A percentile compares a stretch with the other conserved stretches of the same genome.
Evolutionary conservation across 192 early-diverging fungal genomes (phyloP).

Genomic region (Coemansia sp.): DNA sequence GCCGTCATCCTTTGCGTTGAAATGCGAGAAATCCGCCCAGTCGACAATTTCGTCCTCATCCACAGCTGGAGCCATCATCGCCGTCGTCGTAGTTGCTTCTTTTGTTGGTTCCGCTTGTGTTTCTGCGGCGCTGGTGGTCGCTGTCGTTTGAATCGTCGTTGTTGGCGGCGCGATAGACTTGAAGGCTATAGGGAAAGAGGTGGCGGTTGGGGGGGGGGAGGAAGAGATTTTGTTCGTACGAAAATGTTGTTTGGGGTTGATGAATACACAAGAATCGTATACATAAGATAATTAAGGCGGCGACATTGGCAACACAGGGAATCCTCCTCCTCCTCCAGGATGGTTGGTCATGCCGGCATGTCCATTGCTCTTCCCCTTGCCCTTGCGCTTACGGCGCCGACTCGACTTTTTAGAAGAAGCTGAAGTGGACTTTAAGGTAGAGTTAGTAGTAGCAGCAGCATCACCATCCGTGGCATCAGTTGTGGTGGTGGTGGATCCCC

Average conservation of each 20-base stretch:
- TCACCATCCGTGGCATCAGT: neutral
- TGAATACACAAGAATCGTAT: neutral
- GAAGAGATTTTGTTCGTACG: neutral
- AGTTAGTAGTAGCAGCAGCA: constrained; percentile 6
- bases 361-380: neutral
- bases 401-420: constrained; percentile 2
- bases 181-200: constrained; percentile 5
- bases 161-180: neutral
- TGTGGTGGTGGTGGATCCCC: neutral
- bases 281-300: constrained; percentile 9
- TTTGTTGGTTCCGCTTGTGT: neutral
- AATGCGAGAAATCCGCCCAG: constrained; percentile 32
- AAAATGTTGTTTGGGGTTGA: neutral
- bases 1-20: constrained; percentile 7
- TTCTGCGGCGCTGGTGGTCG: neutral
- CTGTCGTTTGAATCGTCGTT: neutral
- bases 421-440: neutral
- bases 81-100: neutral
- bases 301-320: constrained; percentile 40
- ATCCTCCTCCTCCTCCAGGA: constrained; percentile 9
- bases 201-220: neutral
- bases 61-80: constrained; percentile 40
- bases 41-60: constrained; percentile 35
- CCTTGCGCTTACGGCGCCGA: constrained; percentile 4
- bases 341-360: no score